A percentile compares a stretch with the other conserved stretches of the same genome.
Evolutionary conservation across 441 rosid genomes (phyloP).

Genomic region (Euphorbia schlechtendalii): DNA sequence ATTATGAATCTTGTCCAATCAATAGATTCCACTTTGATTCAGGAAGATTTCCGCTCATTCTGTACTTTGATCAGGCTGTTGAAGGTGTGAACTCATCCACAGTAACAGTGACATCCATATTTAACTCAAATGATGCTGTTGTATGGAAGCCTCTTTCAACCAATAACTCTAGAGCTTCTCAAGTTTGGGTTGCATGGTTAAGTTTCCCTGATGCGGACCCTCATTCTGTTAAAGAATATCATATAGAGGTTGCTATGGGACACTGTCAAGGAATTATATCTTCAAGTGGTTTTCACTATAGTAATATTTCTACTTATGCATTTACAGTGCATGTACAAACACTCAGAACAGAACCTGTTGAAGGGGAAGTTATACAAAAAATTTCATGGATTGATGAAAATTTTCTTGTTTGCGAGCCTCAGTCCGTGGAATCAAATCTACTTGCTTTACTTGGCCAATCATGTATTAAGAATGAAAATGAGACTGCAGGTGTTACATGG

Average conservation of each 20-base stretch:
- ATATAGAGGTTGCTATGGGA: slow-evolving; percentile 59
- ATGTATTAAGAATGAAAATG: slow-evolving; percentile 25
- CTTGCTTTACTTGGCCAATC: slow-evolving; percentile 26
- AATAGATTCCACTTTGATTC: slow-evolving; percentile 32
- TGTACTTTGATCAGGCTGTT: slow-evolving; percentile 70
- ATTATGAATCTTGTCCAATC: slow-evolving; percentile 28
- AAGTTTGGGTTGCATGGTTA: slow-evolving; percentile 60
- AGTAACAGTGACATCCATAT: slow-evolving; percentile 35
- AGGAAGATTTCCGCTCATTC: slow-evolving; percentile 55
- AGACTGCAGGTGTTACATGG: slow-evolving; percentile 40
- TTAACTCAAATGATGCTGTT: slow-evolving; percentile 34
- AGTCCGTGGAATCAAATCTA: slow-evolving; percentile 25
- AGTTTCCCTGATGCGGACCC: slow-evolving; percentile 28
- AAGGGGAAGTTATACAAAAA: slow-evolving; percentile 23
- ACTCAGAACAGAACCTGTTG: slow-evolving; percentile 22
- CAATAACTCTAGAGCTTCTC: slow-evolving; percentile 31
- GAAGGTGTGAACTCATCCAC: slow-evolving; percentile 63
- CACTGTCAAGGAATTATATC: slow-evolving; percentile 60
- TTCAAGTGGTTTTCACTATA: slow-evolving; percentile 40
- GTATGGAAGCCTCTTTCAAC: slow-evolving; percentile 57
- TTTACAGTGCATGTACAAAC: slow-evolving; percentile 41
- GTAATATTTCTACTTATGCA: slow-evolving; percentile 31
- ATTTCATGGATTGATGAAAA: slow-evolving; percentile 50
- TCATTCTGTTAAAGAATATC: slow-evolving; percentile 22
- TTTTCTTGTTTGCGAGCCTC: slow-evolving; percentile 27